A percentile compares a stretch with the other conserved stretches of the same genome.
Evolutionary conservation across 2,329 filamentous ascomycete species (phyloP).

Genomic region (Sclerotiophoma versabilis): DNA sequence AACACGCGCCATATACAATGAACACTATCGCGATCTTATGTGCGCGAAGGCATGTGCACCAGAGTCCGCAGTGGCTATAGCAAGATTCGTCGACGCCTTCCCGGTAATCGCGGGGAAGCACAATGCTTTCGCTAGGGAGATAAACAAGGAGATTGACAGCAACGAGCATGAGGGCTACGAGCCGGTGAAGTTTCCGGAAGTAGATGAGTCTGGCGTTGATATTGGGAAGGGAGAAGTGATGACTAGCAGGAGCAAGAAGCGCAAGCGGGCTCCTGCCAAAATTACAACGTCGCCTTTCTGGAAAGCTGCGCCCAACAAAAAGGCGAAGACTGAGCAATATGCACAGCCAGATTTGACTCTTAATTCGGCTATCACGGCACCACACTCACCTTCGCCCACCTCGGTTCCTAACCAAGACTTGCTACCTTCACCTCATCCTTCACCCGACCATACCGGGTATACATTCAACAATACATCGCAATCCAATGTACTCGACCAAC

Average conservation of each 20-base stretch:
- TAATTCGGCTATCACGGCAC: neutral
- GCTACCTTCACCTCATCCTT: no score
- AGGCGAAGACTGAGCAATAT: neutral
- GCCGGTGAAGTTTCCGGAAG: constrained; percentile 1
- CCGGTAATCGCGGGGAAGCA: neutral
- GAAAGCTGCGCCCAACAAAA: neutral
- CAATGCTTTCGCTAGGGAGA: constrained; percentile 4
- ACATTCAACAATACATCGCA: neutral
- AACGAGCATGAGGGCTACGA: constrained; percentile 4
- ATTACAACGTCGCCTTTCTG: neutral
- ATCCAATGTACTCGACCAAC: no score
- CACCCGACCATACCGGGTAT: neutral
- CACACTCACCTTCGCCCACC: neutral
- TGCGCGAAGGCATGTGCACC: constrained; percentile 5
- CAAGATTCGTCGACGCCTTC: neutral
- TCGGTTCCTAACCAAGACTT: no score
- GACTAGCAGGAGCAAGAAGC: neutral
- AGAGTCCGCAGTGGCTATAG: neutral
- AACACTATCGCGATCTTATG: constrained; percentile 11
- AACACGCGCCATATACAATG: constrained; percentile 5
- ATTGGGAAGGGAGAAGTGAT: neutral
- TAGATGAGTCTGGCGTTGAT: neutral
- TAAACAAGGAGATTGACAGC: constrained; percentile 2
- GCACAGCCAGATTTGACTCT: neutral
- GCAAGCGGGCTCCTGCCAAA: neutral